Evolutionary conservation across 2,329 filamentous ascomycete species (phyloP).

Genomic region (Fusarium brachygibbosum): DNA sequence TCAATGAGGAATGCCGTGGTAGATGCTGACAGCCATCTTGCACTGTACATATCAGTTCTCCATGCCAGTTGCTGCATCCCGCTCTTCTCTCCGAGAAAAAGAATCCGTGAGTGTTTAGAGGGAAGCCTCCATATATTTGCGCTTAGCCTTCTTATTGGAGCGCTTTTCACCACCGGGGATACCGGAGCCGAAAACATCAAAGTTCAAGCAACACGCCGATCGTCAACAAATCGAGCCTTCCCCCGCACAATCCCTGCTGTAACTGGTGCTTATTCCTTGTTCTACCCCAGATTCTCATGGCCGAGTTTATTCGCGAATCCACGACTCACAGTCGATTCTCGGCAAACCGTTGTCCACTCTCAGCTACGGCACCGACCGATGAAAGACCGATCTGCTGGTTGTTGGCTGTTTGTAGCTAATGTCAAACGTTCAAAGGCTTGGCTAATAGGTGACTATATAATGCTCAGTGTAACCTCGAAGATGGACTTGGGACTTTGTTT

Average conservation of each 20-base stretch:
- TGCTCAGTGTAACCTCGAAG: not conserved
- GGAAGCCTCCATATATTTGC: not conserved
- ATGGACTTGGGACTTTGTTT: not conserved
- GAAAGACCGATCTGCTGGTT: not conserved
- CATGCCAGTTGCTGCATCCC: too few species aligned
- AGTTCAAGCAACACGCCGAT: not conserved
- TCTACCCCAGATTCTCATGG: conserved; percentile 25
- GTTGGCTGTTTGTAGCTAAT: conserved; percentile 14
- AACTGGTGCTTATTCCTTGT: conserved; percentile 10
- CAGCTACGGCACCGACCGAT: conserved; percentile 6
- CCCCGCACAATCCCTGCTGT: conserved; percentile 17
- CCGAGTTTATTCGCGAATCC: conserved; percentile 19
- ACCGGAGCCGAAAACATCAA: conserved; percentile 14
- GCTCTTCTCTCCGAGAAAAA: not conserved
- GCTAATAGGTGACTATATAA: conserved; percentile 8
- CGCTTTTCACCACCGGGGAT: conserved; percentile 22
- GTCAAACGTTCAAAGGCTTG: not conserved
- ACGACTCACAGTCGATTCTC: conserved; percentile 2
- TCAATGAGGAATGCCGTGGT: too few species aligned
- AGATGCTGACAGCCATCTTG: too few species aligned
- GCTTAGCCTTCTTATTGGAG: conserved; percentile 1
- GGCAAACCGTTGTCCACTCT: not conserved
- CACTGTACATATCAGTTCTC: too few species aligned
- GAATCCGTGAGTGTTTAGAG: too few species aligned
- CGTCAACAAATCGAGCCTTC: not conserved